Percentiles rank a stretch among this genome's conserved stretches.
These are phyloP conservation scores for Hermanozyma aechmeae DNA, from an alignment of 805 yeast species.

Conservation along the genomic window DNA sequence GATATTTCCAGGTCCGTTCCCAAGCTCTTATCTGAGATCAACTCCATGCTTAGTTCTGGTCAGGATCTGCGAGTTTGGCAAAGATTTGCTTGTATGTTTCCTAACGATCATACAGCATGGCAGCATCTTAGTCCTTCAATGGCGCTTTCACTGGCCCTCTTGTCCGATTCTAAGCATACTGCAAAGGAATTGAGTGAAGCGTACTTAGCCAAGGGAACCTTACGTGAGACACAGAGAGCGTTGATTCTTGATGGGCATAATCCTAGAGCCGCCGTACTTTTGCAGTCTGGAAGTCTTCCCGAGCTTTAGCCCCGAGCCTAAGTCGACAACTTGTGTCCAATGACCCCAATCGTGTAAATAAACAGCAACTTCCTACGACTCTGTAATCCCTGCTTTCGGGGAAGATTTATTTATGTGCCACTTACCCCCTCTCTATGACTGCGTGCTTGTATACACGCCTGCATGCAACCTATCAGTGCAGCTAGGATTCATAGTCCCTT, in stretches of 20 bases:
- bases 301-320: too few relatives aligned
- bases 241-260: constrained; percentile 31
- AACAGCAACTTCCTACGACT: too few relatives aligned
- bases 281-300: too few relatives aligned
- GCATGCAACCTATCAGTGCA: too few relatives aligned
- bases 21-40: constrained; percentile 42
- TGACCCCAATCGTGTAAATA: too few relatives aligned
- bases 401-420: too few relatives aligned
- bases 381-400: too few relatives aligned
- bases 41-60: constrained; percentile 1
- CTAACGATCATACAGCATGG: constrained; percentile 67
- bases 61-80: constrained; percentile 41
- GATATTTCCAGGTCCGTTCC: constrained; percentile 55
- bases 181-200: constrained; percentile 45
- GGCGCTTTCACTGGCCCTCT: constrained; percentile 50
- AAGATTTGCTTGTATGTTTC: constrained; percentile 65
- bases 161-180: constrained; percentile 39
- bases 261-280: too few relatives aligned
- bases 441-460: too few relatives aligned
- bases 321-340: too few relatives aligned
- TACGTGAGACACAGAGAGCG: constrained; percentile 59
- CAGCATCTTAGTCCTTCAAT: constrained; percentile 43
- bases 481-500: too few relatives aligned
- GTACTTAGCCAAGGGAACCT: constrained; percentile 36
- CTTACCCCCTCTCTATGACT: too few relatives aligned